Evolutionary conservation across 495 filamentous ascomycete genomes (phyloP).

Genomic region (Penicillium coprophilum): DNA sequence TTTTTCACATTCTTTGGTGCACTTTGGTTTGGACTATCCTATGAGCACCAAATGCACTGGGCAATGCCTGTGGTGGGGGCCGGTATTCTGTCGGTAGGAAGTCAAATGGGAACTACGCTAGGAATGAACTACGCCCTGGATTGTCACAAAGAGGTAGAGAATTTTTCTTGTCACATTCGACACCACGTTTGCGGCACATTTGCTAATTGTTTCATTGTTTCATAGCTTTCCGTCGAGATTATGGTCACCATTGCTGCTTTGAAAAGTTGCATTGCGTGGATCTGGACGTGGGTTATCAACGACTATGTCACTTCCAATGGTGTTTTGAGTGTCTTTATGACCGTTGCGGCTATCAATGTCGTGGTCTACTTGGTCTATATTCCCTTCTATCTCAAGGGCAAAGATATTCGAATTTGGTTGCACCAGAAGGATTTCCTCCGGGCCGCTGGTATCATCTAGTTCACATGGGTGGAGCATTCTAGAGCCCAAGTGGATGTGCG

Average conservation of each 20-base stretch:
- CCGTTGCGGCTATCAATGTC: constrained; percentile 23
- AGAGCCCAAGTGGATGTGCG: not conserved
- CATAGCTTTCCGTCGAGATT: constrained; percentile 23
- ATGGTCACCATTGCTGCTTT: constrained; percentile 25
- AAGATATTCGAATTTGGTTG: constrained; percentile 21
- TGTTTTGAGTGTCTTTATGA: constrained; percentile 22
- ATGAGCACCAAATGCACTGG: constrained; percentile 21
- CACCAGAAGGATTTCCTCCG: constrained; percentile 17
- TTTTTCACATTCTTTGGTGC: constrained; percentile 25
- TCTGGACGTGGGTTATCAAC: constrained; percentile 29
- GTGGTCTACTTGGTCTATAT: constrained; percentile 21
- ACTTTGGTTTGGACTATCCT: constrained; percentile 20
- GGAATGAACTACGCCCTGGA: constrained; percentile 28
- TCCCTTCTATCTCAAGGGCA: constrained; percentile 19
- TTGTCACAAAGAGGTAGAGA: constrained; percentile 22
- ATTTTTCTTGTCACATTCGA: not conserved
- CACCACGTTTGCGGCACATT: not conserved
- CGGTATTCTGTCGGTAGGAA: constrained; percentile 24
- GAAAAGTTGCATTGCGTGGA: constrained; percentile 24
- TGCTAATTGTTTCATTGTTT: constrained; percentile 1
- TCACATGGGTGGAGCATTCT: not conserved
- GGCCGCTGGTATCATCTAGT: constrained; percentile 11
- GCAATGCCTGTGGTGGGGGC: constrained; percentile 24
- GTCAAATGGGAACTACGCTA: constrained; percentile 26
- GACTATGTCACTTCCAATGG: constrained; percentile 22